A percentile compares a stretch with the other conserved stretches of the same genome.
Evolutionary conservation across 805 yeast species (phyloP).

Genomic region (Saccharomycopsis capsularis): DNA sequence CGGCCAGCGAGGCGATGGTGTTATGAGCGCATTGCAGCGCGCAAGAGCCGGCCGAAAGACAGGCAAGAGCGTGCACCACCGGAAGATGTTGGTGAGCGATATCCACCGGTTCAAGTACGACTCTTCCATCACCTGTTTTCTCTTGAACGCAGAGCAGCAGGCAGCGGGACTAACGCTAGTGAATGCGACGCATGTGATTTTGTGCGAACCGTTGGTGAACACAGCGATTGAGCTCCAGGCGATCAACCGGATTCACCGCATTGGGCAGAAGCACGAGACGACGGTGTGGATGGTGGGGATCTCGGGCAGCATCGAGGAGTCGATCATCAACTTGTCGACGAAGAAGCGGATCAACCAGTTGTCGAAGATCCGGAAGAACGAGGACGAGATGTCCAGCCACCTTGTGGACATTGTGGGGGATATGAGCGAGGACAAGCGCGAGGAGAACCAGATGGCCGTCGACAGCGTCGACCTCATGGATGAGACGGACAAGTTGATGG

Average conservation of each 20-base stretch:
- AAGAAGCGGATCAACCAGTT: constrained; percentile 46
- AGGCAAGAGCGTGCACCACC: constrained; percentile 18
- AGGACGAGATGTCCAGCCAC: constrained; percentile 13
- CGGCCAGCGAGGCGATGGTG: neutral
- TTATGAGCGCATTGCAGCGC: too few species aligned
- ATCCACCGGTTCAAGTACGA: constrained; percentile 56
- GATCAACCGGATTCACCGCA: constrained; percentile 82
- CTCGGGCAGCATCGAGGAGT: constrained; percentile 80
- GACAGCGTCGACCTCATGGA: constrained; percentile 52
- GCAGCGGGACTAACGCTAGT: constrained; percentile 87
- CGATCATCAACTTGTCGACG: constrained; percentile 64
- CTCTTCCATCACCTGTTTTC: constrained; percentile 67
- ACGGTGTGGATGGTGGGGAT: constrained; percentile 91
- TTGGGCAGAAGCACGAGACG: constrained; percentile 78
- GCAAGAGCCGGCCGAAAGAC: neutral
- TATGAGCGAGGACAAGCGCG: constrained; percentile 24
- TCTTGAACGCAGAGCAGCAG: constrained; percentile 78
- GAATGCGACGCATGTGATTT: constrained; percentile 86
- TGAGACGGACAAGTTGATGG: constrained; percentile 43
- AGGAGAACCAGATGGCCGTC: constrained; percentile 31
- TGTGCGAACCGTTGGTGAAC: constrained; percentile 89
- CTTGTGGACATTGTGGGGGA: constrained; percentile 12
- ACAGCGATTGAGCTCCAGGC: constrained; percentile 88
- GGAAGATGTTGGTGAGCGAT: constrained; percentile 29
- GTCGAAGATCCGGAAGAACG: constrained; percentile 24